Conservation (phyloP, 306 rosid species). For the Quercus wislizeni region DNA sequence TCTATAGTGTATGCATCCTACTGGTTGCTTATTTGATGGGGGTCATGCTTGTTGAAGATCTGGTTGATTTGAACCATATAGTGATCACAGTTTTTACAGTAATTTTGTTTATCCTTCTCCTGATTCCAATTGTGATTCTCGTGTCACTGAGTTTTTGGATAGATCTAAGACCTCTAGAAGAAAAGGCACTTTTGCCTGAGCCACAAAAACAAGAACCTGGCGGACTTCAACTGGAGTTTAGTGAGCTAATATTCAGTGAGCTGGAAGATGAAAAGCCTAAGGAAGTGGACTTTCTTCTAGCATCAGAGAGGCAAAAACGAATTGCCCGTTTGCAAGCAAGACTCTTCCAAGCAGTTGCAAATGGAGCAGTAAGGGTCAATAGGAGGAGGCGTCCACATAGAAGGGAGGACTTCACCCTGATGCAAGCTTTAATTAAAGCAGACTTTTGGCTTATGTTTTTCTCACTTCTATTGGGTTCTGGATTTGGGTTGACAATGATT, state of each 20-base stretch:
- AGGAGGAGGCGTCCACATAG: constrained; percentile 77
- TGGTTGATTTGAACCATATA: constrained; percentile 32
- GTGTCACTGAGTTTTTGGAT: constrained; percentile 38
- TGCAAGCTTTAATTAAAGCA: constrained; percentile 86
- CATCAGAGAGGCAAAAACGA: too few relatives aligned
- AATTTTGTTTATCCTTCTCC: constrained; percentile 51
- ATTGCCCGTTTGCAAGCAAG: too few relatives aligned
- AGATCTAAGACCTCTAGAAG: constrained; percentile 41
- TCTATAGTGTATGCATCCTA: too few relatives aligned
- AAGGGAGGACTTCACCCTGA: constrained; percentile 86
- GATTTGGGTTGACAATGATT: too few relatives aligned
- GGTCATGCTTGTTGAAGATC: background rate
- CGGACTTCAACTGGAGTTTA: constrained; percentile 32
- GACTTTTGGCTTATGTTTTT: constrained; percentile 91
- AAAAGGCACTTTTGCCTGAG: constrained; percentile 55
- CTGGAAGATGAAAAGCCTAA: too few relatives aligned
- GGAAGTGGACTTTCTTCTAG: too few relatives aligned
- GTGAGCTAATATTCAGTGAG: constrained; percentile 43
- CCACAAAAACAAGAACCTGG: constrained; percentile 37
- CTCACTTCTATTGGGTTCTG: constrained; percentile 40
- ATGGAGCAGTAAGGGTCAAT: too few relatives aligned
- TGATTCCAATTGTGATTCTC: constrained; percentile 35
- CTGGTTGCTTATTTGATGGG: too few relatives aligned
- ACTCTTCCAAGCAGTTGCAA: too few relatives aligned
- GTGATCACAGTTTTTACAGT: constrained; percentile 43